Evolutionary conservation across 257 asterid species (phyloP), one percentile per base, ranked within the genome.

Genomic region (Nicotiana tomentosiformis): DNA sequence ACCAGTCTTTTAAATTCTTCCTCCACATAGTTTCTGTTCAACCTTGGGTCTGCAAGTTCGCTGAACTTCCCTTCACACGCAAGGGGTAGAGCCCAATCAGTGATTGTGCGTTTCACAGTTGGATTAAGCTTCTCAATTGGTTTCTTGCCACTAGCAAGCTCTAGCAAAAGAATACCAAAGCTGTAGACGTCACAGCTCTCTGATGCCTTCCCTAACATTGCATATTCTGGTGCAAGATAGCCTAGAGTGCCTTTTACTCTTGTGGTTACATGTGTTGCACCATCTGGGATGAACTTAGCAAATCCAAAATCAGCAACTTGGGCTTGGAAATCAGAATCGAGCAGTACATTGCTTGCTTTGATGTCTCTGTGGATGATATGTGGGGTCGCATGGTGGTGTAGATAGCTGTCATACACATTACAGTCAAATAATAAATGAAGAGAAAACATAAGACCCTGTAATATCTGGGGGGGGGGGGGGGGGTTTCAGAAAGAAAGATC

Each of bases 111-210:
- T 82, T 90, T 89, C 70, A 84, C 32, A 23, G 91, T 81, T 16
- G 90, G 20, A 77, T 80, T 86, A 12, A 92, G 77, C 86, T 91
- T 93, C 88, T 93, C 97, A 3, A 93, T 82, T 3, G 99, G 99
- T 80, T 93, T 95, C 89, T 91, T 93, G 70, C 99, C 98, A 35
- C 93, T 94, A 72, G 95, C 97, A 77, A 95, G 93, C 95, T 94
- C 98, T 6, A 95, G 98, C 87, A 95, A 78, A 80, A 95, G 99
- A 82, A 95, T 91, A 49, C 99, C 99, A 17, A 94, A 95, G 87
- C 99, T 94, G 89, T 91, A 95, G 15, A 95, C 96, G 56, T 95
- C 98, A 78, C 97, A 92, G 90, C 95, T 88, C 85, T 95, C 97
- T 4, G 97, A 89, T 68, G 99, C 99, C 83, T 93, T 91, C 23